phyloP scores from a whole-genome alignment of 345 rosid genomes.

The Jatropha curcas region DNA sequence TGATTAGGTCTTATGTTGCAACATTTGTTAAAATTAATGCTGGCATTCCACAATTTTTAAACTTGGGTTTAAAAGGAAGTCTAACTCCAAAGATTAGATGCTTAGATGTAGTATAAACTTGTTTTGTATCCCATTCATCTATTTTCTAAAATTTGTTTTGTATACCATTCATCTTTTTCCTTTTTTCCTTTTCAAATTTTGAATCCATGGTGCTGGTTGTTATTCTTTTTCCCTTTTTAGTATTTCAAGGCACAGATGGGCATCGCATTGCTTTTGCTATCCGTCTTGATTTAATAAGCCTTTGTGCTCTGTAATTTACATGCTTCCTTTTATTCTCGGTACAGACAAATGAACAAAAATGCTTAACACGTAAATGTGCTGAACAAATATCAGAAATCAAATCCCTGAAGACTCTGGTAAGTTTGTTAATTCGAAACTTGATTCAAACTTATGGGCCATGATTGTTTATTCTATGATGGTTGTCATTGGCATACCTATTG shows the following conservation, averaged over 20 bases:
- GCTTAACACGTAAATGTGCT: constrained; percentile 57
- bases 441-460: not conserved
- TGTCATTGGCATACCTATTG: not conserved
- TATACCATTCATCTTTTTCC: not conserved
- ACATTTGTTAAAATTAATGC: not conserved
- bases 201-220: not conserved
- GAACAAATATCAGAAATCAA: constrained; percentile 68
- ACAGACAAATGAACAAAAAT: constrained; percentile 68
- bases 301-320: constrained; percentile 6
- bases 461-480: not conserved
- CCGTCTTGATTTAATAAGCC: not conserved
- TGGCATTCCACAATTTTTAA: not conserved
- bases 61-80: not conserved
- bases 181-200: not conserved
- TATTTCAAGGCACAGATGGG: not conserved
- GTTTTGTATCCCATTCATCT: too few species aligned
- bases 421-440: constrained; percentile 23
- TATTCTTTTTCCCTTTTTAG: not conserved
- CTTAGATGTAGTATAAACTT: not conserved
- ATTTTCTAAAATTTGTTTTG: not conserved
- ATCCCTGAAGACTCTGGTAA: constrained; percentile 59
- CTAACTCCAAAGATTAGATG: not conserved
- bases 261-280: not conserved
- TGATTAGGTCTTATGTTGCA: not conserved
- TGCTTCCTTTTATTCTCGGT: constrained; percentile 21